phyloP scores from a whole-genome alignment of 345 rosid species.

The thale cress (Arabidopsis thaliana) region DNA sequence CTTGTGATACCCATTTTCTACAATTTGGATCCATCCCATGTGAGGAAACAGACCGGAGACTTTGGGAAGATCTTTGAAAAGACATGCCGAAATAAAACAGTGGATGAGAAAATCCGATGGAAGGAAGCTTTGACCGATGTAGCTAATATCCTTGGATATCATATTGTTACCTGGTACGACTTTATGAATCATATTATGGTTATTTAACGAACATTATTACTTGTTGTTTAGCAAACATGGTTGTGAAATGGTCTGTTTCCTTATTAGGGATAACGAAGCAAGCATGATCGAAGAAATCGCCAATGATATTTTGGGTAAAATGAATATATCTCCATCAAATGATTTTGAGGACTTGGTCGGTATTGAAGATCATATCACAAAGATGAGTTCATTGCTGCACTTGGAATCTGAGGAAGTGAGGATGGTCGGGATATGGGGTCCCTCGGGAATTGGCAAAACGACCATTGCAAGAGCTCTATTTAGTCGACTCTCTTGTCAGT shows the following conservation, averaged over 20 bases:
- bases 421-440: constrained; percentile 19
- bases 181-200: background rate
- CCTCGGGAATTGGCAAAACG: constrained; percentile 24
- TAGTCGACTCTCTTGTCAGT: background rate
- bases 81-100: background rate
- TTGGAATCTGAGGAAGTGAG: constrained; percentile 6
- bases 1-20: constrained; percentile 25
- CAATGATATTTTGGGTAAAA: background rate
- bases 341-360: background rate
- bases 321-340: background rate
- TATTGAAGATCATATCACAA: background rate
- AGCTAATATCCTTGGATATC: constrained; percentile 6
- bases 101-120: background rate
- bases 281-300: background rate
- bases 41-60: constrained; percentile 11
- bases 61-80: constrained; percentile 11
- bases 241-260: background rate
- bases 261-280: background rate
- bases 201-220: background rate
- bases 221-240: background rate
- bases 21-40: constrained; percentile 30
- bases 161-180: background rate
- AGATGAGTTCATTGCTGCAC: background rate
- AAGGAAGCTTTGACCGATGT: background rate
- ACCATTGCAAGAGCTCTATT: background rate